Conservation (phyloP, 1,284 basidiomycete species). For the Cutaneotrichosporon cyanovorans region DNA sequence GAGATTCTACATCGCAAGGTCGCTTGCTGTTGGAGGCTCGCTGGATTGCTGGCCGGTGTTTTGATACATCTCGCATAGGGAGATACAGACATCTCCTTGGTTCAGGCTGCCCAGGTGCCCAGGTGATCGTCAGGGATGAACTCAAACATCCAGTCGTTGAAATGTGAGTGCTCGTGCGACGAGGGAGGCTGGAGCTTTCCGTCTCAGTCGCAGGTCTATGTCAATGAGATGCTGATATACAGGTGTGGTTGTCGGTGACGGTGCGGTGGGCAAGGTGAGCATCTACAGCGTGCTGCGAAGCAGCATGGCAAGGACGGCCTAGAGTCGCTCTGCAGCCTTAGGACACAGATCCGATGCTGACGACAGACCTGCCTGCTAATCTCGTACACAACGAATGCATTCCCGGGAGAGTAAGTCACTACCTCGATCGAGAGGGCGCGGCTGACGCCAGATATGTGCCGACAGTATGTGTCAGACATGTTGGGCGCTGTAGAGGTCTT, state of each 20-base stretch:
- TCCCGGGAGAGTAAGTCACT: constrained; percentile 41
- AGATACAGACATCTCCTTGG: too few relatives aligned
- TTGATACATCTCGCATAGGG: too few relatives aligned
- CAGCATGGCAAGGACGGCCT: too few relatives aligned
- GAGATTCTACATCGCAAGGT: too few relatives aligned
- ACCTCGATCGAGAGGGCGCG: background rate
- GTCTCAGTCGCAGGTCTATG: background rate
- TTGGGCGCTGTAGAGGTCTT: too few relatives aligned
- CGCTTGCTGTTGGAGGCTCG: too few relatives aligned
- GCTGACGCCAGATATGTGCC: constrained; percentile 41
- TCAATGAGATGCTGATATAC: constrained; percentile 1
- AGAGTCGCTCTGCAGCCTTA: too few relatives aligned
- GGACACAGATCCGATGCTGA: background rate
- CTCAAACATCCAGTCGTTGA: constrained; percentile 18
- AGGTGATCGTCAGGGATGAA: constrained; percentile 7
- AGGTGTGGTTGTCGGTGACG: constrained; percentile 92
- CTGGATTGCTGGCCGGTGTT: too few relatives aligned
- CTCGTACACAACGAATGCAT: constrained; percentile 46
- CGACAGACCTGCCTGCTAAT: constrained; percentile 44
- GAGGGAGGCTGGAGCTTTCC: too few relatives aligned
- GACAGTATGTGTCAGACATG: constrained; percentile 18
- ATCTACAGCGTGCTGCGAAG: background rate
- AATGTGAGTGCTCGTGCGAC: constrained; percentile 10
- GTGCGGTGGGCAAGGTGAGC: constrained; percentile 94
- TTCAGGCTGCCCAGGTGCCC: too few relatives aligned